Percentiles rank a stretch among this genome's conserved stretches.
phyloP scores from a whole-genome alignment of 1,284 basidiomycete species.

The Macrocystidia cucumis region DNA sequence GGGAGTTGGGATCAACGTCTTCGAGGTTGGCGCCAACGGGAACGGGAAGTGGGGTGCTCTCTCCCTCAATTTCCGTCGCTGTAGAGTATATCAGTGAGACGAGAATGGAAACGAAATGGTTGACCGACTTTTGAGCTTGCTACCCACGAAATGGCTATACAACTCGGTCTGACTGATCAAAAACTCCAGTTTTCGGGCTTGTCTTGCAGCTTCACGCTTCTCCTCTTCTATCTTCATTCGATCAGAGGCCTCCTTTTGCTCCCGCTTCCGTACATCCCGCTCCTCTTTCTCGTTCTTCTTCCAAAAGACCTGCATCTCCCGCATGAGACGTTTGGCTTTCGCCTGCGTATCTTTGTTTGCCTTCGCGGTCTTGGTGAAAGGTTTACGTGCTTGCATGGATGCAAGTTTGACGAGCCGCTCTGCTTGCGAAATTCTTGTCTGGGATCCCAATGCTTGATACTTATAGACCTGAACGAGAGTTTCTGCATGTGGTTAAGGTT shows the following conservation, averaged over 20 bases:
- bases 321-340: conserved; percentile 85
- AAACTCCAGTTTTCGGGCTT: conserved; percentile 97
- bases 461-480: conserved; percentile 64
- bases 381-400: conserved; percentile 76
- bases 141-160: conserved; percentile 99
- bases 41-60: conserved; percentile 32
- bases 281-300: conserved; percentile 98
- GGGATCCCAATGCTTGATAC: conserved; percentile 59
- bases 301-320: conserved; percentile 96
- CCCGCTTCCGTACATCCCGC: conserved; percentile 86
- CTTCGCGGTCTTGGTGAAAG: conserved; percentile 76
- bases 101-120: conserved; percentile 1
- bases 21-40: conserved; percentile 57
- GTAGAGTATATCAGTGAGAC: conserved; percentile 8
- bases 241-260: conserved; percentile 91
- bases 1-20: conserved; percentile 39
- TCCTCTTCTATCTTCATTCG: conserved; percentile 93
- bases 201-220: conserved; percentile 90
- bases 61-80: conserved; percentile 90
- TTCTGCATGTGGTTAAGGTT: conserved; percentile 1
- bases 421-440: conserved; percentile 56
- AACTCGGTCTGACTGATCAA: conserved; percentile 98
- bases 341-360: conserved; percentile 84
- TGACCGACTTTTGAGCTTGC: conserved; percentile 88
- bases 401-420: conserved; percentile 76